Evolutionary conservation across 768 basidiomycete species (phyloP).

Genomic region (Lepiota brunneoincarnata): DNA sequence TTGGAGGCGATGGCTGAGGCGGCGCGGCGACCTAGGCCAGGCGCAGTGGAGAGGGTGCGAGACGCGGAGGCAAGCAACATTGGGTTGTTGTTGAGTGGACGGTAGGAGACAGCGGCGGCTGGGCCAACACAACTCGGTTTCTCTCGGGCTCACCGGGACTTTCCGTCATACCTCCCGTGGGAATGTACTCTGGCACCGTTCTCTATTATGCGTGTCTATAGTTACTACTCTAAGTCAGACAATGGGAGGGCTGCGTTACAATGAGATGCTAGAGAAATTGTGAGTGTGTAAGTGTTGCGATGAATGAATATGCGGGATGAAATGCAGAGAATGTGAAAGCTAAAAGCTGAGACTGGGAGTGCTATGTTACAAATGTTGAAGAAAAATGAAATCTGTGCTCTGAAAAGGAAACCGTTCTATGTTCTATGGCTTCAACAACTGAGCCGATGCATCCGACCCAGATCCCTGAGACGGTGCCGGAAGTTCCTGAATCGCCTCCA

Average conservation of each 20-base stretch:
- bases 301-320: background rate
- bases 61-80: constrained; percentile 59
- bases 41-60: constrained; percentile 46
- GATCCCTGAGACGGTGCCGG: constrained; percentile 7
- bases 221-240: background rate
- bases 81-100: constrained; percentile 19
- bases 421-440: background rate
- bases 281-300: background rate
- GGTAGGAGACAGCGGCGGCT: constrained; percentile 21
- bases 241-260: background rate
- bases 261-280: background rate
- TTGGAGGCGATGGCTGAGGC: constrained; percentile 78
- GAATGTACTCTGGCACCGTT: constrained; percentile 13
- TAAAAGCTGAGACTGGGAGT: background rate
- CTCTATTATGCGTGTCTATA: too few species aligned
- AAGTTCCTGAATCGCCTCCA: background rate
- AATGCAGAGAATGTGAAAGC: constrained; percentile 7
- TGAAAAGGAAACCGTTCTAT: background rate
- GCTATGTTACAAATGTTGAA: constrained; percentile 8
- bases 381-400: constrained; percentile 9
- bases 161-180: constrained; percentile 27
- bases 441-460: constrained; percentile 6
- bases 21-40: constrained; percentile 62
- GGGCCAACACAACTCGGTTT: constrained; percentile 31
- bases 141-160: constrained; percentile 28